Conservation (phyloP, 2,329 filamentous ascomycete species). For the Aspergillus spinulosporus region DNA sequence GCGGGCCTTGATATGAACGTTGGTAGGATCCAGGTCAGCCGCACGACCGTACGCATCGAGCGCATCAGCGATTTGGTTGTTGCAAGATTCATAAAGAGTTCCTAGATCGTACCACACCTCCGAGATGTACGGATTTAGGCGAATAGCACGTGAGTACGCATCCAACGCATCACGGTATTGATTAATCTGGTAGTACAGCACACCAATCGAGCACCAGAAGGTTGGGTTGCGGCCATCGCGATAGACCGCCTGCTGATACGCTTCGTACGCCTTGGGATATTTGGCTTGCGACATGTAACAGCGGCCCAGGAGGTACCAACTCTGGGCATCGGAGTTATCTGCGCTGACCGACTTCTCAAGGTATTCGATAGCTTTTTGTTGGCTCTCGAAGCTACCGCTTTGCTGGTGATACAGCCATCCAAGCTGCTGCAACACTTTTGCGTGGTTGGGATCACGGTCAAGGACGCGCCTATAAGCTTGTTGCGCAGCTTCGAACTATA, state of each 20-base stretch:
- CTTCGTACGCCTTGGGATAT: conserved; percentile 97
- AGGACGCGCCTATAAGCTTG: conserved; percentile 88
- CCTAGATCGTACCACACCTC: conserved; percentile 99
- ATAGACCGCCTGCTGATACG: conserved; percentile 98
- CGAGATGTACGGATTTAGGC: conserved; percentile 95
- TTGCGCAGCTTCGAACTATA: conserved; percentile 88
- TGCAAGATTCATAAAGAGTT: conserved; percentile 97
- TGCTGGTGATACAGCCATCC: conserved; percentile 98
- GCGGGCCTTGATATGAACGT: conserved; percentile 94
- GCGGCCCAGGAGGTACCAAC: conserved; percentile 95
- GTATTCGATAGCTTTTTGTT: conserved; percentile 95
- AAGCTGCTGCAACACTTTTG: conserved; percentile 95
- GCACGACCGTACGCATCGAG: conserved; percentile 93
- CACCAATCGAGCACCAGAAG: conserved; percentile 99
- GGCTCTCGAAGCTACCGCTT: conserved; percentile 84
- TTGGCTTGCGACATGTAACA: conserved; percentile 99
- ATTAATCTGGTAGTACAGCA: conserved; percentile 99
- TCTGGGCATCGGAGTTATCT: conserved; percentile 92
- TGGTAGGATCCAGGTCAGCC: conserved; percentile 87
- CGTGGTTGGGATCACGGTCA: conserved; percentile 91
- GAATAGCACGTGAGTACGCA: conserved; percentile 94
- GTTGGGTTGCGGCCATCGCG: conserved; percentile 96
- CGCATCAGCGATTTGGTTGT: conserved; percentile 96
- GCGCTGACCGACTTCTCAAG: conserved; percentile 94
- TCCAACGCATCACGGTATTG: conserved; percentile 97